These are phyloP conservation scores for Lipomyces orientalis DNA, from an alignment of 805 yeast genomes.

Conservation along the genomic window DNA sequence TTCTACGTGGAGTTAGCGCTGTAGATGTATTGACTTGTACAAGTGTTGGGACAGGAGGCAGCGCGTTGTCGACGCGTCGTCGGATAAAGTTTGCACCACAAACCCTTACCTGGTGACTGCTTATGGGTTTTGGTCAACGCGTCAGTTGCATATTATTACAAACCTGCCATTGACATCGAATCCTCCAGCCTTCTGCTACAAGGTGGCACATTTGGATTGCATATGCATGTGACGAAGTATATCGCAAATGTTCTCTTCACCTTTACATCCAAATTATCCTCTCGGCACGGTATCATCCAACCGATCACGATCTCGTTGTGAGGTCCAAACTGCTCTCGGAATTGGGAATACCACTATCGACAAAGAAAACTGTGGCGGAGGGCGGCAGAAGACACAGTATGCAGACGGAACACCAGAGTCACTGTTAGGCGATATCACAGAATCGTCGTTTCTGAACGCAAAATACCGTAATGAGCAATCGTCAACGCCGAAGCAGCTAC, in stretches of 20 bases:
- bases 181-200: background rate
- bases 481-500: background rate
- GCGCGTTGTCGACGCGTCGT: background rate
- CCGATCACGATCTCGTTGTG: background rate
- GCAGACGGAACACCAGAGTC: conserved; percentile 1
- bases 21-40: too few species aligned
- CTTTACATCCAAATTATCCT: conserved; percentile 6
- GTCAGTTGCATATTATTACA: background rate
- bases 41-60: background rate
- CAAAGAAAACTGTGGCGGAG: background rate
- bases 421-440: conserved; percentile 16
- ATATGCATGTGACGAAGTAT: background rate
- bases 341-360: background rate
- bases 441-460: conserved; percentile 11
- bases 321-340: background rate
- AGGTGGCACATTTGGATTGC: background rate
- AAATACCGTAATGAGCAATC: background rate
- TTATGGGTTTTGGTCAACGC: background rate
- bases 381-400: background rate
- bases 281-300: background rate
- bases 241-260: conserved; percentile 10
- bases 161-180: background rate
- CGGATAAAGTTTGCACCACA: background rate
- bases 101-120: background rate
- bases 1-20: too few species aligned